These are phyloP conservation scores for Candida oleophila DNA, from an alignment of 805 yeast species.

Conservation along the genomic window DNA sequence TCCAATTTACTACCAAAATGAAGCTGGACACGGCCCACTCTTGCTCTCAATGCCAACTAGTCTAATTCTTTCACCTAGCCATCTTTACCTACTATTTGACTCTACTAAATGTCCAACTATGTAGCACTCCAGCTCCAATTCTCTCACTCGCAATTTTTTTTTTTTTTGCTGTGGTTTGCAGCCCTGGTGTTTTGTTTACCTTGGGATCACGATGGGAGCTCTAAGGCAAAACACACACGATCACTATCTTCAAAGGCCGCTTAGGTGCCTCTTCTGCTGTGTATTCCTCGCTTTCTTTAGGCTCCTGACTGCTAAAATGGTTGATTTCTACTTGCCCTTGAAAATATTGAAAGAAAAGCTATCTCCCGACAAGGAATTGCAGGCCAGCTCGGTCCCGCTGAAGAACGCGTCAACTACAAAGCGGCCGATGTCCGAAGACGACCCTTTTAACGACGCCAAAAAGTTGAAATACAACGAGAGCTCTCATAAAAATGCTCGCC, in stretches of 20 bases:
- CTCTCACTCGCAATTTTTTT: neutral
- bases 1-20: no score
- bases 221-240: no score
- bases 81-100: no score
- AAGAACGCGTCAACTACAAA: constrained; percentile 2
- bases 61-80: no score
- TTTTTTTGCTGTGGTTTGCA: neutral
- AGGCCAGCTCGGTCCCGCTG: neutral
- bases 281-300: neutral
- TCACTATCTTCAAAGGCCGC: no score
- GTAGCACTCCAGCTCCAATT: neutral
- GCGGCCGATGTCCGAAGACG: constrained; percentile 19
- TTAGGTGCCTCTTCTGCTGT: no score
- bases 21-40: no score
- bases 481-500: neutral
- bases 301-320: constrained; percentile 5
- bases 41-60: no score
- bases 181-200: neutral
- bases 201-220: neutral
- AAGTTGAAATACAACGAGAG: constrained; percentile 1
- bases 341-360: constrained; percentile 23
- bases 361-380: constrained; percentile 16
- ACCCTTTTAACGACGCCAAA: constrained; percentile 27
- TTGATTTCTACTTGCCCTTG: constrained; percentile 14
- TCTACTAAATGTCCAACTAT: no score